Evolutionary conservation across 73 alveolate species (phyloP).

Genomic region (Paramecium octaurelia): DNA sequence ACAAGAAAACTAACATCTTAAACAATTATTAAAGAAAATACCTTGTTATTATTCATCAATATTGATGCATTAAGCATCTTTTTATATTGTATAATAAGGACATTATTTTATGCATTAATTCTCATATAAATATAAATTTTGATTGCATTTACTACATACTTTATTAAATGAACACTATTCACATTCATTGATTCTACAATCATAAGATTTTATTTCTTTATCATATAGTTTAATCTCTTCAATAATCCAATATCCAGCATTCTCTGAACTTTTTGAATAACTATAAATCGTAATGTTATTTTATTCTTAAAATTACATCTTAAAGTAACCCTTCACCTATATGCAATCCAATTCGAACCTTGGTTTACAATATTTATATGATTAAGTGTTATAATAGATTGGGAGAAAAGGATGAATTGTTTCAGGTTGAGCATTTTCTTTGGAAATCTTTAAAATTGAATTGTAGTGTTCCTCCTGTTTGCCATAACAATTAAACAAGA

Average conservation of each 20-base stretch:
- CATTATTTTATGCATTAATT: background rate
- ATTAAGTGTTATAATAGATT: background rate
- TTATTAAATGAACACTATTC: background rate
- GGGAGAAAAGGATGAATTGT: background rate
- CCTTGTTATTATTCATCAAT: background rate
- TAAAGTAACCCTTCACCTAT: background rate
- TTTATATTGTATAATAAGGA: background rate
- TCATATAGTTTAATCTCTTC: background rate
- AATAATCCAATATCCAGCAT: background rate
- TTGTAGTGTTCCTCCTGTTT: background rate
- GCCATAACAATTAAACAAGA: background rate
- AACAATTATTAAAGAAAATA: background rate
- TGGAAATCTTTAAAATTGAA: background rate
- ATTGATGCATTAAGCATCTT: background rate
- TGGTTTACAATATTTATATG: background rate
- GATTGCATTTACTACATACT: background rate
- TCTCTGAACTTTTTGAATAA: background rate
- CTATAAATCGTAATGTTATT: background rate
- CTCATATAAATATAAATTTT: background rate
- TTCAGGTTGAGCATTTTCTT: background rate
- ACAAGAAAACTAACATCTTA: background rate
- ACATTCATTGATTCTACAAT: background rate
- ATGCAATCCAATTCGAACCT: background rate
- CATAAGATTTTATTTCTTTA: background rate
- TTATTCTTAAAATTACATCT: background rate